Evolutionary conservation across 2,329 filamentous ascomycete species (phyloP).

Genomic region (Chaetoscypha palmicola): DNA sequence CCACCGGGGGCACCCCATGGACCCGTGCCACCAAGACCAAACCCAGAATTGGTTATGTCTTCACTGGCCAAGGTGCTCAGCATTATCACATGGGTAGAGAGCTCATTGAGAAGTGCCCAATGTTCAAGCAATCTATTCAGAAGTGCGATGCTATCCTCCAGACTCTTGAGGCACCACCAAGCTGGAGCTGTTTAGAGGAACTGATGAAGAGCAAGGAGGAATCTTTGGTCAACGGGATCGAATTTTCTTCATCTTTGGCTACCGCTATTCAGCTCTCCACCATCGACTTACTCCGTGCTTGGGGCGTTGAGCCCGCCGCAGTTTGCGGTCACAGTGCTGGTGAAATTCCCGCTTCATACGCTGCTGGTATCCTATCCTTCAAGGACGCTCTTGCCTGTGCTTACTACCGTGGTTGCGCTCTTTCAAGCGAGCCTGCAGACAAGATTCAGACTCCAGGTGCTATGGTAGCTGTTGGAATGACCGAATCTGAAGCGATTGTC

Average conservation of each 20-base stretch:
- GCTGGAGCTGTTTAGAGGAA: conserved; percentile 4
- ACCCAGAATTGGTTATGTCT: conserved; percentile 18
- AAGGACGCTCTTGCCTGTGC: conserved; percentile 3
- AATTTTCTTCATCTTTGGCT: conserved; percentile 33
- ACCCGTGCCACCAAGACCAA: conserved; percentile 5
- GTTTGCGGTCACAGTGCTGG: conserved; percentile 40
- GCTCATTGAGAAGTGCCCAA: conserved; percentile 12
- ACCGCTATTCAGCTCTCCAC: conserved; percentile 41
- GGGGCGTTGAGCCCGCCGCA: conserved; percentile 32
- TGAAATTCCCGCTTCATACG: conserved; percentile 41
- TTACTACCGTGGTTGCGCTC: conserved; percentile 2
- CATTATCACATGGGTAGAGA: conserved; percentile 15
- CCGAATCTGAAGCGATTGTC: conserved; percentile 9
- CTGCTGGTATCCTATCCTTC: conserved; percentile 14
- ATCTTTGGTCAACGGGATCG: conserved; percentile 18
- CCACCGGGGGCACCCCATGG: not conserved
- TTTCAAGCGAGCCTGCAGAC: not conserved
- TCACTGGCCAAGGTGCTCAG: conserved; percentile 27
- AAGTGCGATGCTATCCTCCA: conserved; percentile 9
- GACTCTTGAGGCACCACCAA: conserved; percentile 8
- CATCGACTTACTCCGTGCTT: conserved; percentile 36
- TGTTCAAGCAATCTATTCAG: conserved; percentile 6
- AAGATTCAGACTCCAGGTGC: conserved; percentile 29
- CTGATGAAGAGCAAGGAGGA: conserved; percentile 4
- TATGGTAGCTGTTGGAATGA: conserved; percentile 41